Conservation (phyloP, 805 yeast genomes). For the Lachancea quebecensis region DNA sequence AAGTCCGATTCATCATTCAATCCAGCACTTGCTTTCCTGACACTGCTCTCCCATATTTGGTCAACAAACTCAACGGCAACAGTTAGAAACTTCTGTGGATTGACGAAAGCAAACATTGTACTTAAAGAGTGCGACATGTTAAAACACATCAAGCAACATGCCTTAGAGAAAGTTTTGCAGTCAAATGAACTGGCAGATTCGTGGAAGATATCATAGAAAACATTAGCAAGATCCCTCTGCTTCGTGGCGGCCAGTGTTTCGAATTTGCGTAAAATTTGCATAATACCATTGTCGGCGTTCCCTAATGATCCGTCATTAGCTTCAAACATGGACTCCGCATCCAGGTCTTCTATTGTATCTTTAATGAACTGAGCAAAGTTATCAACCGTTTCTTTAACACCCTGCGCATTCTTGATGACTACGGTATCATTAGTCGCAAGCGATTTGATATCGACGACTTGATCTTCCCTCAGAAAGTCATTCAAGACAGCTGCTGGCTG, state of each 20-base stretch:
- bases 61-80: conserved; percentile 51
- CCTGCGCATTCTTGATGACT: conserved; percentile 27
- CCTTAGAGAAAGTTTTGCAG: conserved; percentile 39
- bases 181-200: conserved; percentile 38
- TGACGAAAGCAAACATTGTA: conserved; percentile 38
- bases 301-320: conserved; percentile 43
- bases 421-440: conserved; percentile 31
- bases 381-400: conserved; percentile 28
- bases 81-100: conserved; percentile 38
- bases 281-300: conserved; percentile 42
- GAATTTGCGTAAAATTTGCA: conserved; percentile 44
- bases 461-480: conserved; percentile 35
- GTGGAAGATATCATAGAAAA: conserved; percentile 29
- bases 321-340: conserved; percentile 30
- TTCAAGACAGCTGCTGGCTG: conserved; percentile 31
- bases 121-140: conserved; percentile 36
- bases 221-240: conserved; percentile 39
- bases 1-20: conserved; percentile 42
- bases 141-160: conserved; percentile 45
- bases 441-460: conserved; percentile 31
- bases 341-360: conserved; percentile 21
- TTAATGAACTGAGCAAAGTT: conserved; percentile 28
- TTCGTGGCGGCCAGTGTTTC: conserved; percentile 39
- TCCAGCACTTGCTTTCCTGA: conserved; percentile 25
- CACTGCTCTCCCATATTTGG: conserved; percentile 27